These are phyloP conservation scores for Castanea crenata DNA, from an alignment of 306 rosid genomes.

Conservation along the genomic window DNA sequence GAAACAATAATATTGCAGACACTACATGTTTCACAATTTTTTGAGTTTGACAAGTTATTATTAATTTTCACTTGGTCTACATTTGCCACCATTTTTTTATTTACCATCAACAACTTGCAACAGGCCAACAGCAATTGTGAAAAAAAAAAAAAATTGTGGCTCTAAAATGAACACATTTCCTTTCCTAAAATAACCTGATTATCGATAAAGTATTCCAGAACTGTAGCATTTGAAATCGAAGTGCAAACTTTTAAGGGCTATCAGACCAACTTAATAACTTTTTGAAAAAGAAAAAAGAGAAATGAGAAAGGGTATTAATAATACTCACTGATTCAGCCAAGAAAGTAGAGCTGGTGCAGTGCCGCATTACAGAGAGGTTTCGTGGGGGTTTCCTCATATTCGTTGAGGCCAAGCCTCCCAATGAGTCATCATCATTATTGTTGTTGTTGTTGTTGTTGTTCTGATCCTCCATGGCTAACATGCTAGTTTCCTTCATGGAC, in stretches of 20 bases:
- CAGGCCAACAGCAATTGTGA: too few species aligned
- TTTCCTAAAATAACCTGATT: neutral
- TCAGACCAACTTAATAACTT: neutral
- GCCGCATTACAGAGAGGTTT: constrained; percentile 48
- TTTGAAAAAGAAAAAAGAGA: too few species aligned
- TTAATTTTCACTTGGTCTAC: too few species aligned
- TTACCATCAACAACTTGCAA: too few species aligned
- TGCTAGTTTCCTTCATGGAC: constrained; percentile 22
- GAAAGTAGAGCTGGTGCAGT: constrained; percentile 56
- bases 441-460: neutral
- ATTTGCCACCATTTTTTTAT: too few species aligned
- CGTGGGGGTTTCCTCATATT: constrained; percentile 55
- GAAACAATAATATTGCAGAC: neutral
- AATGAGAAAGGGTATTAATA: neutral
- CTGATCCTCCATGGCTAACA: constrained; percentile 46
- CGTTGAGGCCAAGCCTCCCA: constrained; percentile 34
- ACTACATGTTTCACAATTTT: too few species aligned
- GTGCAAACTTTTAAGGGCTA: neutral
- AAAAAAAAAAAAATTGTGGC: too few species aligned
- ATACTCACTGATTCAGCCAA: constrained; percentile 53
- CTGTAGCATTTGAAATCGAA: neutral
- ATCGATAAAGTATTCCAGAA: neutral
- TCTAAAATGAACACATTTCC: neutral
- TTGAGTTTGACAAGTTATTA: too few species aligned
- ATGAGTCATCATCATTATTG: constrained; percentile 21